Base-by-base conservation (phyloP, 2,329 filamentous ascomycete species). In the Trichoderma hamatum region DNA sequence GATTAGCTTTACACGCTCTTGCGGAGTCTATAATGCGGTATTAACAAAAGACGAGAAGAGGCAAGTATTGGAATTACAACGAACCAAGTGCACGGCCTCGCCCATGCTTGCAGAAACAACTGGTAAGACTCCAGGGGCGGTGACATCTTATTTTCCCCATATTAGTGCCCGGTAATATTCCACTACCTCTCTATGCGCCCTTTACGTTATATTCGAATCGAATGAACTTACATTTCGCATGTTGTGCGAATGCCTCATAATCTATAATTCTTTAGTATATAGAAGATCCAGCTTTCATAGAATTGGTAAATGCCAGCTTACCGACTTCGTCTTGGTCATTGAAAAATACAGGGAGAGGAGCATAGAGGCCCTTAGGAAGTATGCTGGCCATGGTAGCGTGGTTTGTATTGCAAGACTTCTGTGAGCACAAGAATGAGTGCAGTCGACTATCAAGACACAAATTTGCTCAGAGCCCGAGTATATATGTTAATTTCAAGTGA, bases 51-150 rank as follows among this genome's bases (percentile, higher is more conserved):
- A 39, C 5, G 3, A 13, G 14, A 5, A 5, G 7, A 16, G 2
- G 32, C 0, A 14, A 5, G 10, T 7, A 5, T 9, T 14, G 11
- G 5, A 24, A 21, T 5, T 5, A 9, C 32, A 39, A 39, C 61
- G 34, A 21, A 64, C 61, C 46, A 64, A 39, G 21, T 64, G 61
- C 4, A 64, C 61, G 9, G 61, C 61, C 28, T 64, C 61, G 26
- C 61, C 61, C 61, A 64, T 64, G 61, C 61, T 54, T 19, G 61
- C 61, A 19, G 61, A 64, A 32, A 64, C 61, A 54, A 64, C 16
- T 7, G 61, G 61, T 2, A 64, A 54, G 13, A 64, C 5, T n/a
- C 61, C 61, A 3, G 61, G 32, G 0, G 30, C 5, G 26, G 49
- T 36, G n/a, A 64, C 61, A 16, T 39, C 61, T 43, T 64, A 21